These are phyloP conservation scores for Nephromyces sp. DNA, from an alignment of 169 alveolate species.

Conservation along the genomic window DNA sequence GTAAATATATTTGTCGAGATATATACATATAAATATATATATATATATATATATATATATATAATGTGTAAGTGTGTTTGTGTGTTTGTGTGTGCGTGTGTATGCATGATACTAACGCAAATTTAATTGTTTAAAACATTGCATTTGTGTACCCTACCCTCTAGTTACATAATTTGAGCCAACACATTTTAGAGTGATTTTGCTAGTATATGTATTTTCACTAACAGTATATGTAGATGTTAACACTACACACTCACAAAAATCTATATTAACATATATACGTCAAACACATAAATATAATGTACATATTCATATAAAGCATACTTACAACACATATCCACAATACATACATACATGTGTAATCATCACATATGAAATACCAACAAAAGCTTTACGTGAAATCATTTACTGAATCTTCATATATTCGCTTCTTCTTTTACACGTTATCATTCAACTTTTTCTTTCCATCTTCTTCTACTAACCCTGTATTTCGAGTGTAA, in stretches of 20 bases:
- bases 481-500: too few relatives aligned
- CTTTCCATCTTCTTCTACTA: too few relatives aligned
- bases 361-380: too few relatives aligned
- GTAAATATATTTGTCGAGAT: not conserved
- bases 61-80: too few relatives aligned
- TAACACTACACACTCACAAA: not conserved
- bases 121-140: not conserved
- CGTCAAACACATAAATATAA: constrained; percentile 34
- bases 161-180: not conserved
- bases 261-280: constrained; percentile 40
- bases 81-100: constrained; percentile 2
- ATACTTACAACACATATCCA: too few relatives aligned
- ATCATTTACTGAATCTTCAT: too few relatives aligned
- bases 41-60: not conserved
- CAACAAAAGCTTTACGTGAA: too few relatives aligned
- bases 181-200: not conserved
- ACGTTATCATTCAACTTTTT: too few relatives aligned
- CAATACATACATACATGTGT: too few relatives aligned
- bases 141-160: not conserved
- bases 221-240: not conserved
- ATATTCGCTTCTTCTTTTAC: too few relatives aligned
- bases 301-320: constrained; percentile 47
- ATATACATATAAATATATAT: constrained; percentile 2
- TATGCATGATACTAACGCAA: not conserved
- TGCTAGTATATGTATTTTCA: not conserved